Base-by-base conservation (phyloP, 2,329 filamentous ascomycete species). In the Cladophialophora exuberans region DNA sequence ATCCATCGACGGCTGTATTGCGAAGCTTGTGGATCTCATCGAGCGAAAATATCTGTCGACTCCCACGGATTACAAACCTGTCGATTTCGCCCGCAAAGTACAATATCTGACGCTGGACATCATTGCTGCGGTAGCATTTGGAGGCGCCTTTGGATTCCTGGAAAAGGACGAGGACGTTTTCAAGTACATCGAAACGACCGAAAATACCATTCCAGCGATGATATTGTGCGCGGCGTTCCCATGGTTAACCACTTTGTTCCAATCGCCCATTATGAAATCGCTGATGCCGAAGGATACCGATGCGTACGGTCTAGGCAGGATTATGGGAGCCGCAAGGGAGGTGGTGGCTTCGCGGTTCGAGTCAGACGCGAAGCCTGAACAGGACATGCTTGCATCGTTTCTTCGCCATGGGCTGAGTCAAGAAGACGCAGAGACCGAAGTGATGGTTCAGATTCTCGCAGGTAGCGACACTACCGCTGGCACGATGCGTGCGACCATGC, bases 391-490 rank as follows among this genome's bases (percentile, higher is more conserved):
- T 7, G 66, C 62, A 6, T 68, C 66, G 1, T 69, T 69, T 35
- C 59, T 70, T 35, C 54, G 56, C 5, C 66, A 68, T 48, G 65
- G 66, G 35, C 53, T 63, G 13, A 42, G 35, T 4, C 46, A 30
- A 39, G 44, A 52, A 23, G 46, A 60, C 18, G 52, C 53, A 13
- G 60, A 60, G 25, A 46, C 46, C 11, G 59, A 63, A 26, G 42
- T 52, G 4, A 50, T 61, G 43, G 46, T 61, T 6, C 59, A 61
- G 35, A 52, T 62, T 17, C 59, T 66, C 10, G 69, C 67, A 11
- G 83, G 83, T 17, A 83, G 82, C n/a, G 82, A 85, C 68, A 54
- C 59, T 11, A 55, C 57, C 7, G 50, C 53, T 6, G 38, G 47
- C 3, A 44, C 52, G 20, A 50, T 57, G 23, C 54, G 54, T 23